Conservation (phyloP, 2,329 filamentous ascomycete species). For the Monilinia polystroma region DNA sequence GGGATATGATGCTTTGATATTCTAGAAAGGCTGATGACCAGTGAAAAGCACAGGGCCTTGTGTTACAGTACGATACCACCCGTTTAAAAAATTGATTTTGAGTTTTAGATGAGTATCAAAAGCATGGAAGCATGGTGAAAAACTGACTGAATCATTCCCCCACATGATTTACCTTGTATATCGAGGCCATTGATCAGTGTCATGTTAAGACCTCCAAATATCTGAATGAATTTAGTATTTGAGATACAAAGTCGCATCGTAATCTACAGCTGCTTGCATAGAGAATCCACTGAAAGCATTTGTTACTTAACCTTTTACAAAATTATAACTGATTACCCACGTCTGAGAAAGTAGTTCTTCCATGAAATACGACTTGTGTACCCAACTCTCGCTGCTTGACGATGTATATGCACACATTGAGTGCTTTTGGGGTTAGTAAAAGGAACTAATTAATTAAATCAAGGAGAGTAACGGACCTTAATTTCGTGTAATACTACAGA, state of each 20-base stretch:
- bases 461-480: background rate
- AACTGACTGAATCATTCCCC: slow-evolving; percentile 6
- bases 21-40: background rate
- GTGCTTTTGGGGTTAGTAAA: background rate
- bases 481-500: background rate
- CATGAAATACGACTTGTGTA: background rate
- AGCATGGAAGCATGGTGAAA: background rate
- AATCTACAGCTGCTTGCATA: slow-evolving; percentile 4
- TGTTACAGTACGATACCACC: background rate
- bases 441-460: no score
- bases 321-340: background rate
- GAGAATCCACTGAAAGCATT: background rate
- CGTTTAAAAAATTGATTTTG: background rate
- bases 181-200: background rate
- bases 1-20: background rate
- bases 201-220: background rate
- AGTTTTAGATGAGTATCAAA: background rate
- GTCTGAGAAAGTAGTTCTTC: slow-evolving; percentile 1
- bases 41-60: background rate
- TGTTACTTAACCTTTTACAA: background rate
- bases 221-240: background rate
- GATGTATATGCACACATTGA: background rate
- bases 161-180: background rate
- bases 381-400: background rate
- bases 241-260: background rate